Base-by-base conservation (phyloP, 768 basidiomycete genomes). In the Suillus subaureus region DNA sequence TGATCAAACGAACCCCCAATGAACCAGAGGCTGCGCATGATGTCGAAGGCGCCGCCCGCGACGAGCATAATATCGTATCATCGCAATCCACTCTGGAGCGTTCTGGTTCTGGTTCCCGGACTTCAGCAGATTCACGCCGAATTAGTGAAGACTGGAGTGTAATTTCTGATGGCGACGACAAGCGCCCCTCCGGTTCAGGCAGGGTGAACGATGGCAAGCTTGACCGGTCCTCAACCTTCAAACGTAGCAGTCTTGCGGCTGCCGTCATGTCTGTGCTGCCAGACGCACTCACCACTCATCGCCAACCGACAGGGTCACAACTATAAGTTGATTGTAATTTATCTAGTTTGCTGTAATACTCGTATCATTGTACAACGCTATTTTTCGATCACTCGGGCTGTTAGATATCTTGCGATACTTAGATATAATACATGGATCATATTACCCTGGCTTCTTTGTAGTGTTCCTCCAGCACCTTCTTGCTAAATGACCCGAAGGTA, bases 401-500 rank as follows among this genome's bases (percentile, higher is more conserved):
- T 26, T 70, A 70, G 63, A 64, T 69, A 61, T 64, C 70, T 52
- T 52, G 51, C 16, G 51, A 31, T 51, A 69, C 66, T 76, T 62
- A 71, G 61, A 33, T 68, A 64, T 67, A 70, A 28, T 62, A 62
- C 18, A 16, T 61, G 12, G 4, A 21, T 62, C 26, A 61, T 75
- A 65, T 86, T 86, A 76, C 85, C 83, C 69, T 55, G 23, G 49
- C 55, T 55, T 49, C 57, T 56, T 68, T 66, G 26, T 77, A 77
- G 74, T 91, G 90, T 70, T 84, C 76, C 58, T 79, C 79, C 65
- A 98, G 89, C 26, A 97, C 86, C 64, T 87, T 83, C 75, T 93
- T 92, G 71, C 92, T 94, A 77, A 98, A 99, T 65, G 90, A 84
- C 2, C 97, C 97, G 71, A 97, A 99, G 16, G 93, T 94, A 72